phyloP scores from a whole-genome alignment of 1,284 basidiomycete species.

The Ceratobasidium sp. region DNA sequence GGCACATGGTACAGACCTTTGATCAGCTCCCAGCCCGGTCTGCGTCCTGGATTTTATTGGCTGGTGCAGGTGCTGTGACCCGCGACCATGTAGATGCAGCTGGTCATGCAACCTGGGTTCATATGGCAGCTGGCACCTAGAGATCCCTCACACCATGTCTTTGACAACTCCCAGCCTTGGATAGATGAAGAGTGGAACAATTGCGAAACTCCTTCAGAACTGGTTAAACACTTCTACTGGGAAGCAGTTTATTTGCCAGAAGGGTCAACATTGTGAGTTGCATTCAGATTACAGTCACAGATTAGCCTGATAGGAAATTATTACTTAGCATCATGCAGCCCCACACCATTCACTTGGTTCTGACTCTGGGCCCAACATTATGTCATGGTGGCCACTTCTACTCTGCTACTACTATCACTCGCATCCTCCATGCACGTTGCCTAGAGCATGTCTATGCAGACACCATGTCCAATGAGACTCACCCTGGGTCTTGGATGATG shows the following conservation, averaged over 20 bases:
- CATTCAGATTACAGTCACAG: not conserved
- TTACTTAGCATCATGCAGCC: not conserved
- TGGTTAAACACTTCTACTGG: too few relatives aligned
- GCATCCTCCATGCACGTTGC: not conserved
- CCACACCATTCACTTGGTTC: not conserved
- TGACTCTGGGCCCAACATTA: not conserved
- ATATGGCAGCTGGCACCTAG: not conserved
- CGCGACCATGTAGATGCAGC: constrained; percentile 5
- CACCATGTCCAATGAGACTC: constrained; percentile 1
- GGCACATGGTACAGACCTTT: not conserved
- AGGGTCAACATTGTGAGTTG: constrained; percentile 2
- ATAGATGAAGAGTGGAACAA: too few relatives aligned
- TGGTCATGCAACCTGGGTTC: constrained; percentile 7
- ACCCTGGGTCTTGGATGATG: not conserved
- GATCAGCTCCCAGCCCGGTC: not conserved
- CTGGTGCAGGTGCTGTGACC: constrained; percentile 9
- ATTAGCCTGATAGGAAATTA: not conserved
- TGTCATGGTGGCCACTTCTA: constrained; percentile 16
- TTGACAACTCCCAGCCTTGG: too few relatives aligned
- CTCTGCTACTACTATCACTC: not conserved
- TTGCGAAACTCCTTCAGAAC: too few relatives aligned
- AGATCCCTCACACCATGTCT: not conserved
- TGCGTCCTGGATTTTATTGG: constrained; percentile 3
- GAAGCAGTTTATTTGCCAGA: constrained; percentile 8
- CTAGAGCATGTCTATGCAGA: not conserved